Conservation (phyloP, 139 green algal species). For the Closterium sp. region DNA sequence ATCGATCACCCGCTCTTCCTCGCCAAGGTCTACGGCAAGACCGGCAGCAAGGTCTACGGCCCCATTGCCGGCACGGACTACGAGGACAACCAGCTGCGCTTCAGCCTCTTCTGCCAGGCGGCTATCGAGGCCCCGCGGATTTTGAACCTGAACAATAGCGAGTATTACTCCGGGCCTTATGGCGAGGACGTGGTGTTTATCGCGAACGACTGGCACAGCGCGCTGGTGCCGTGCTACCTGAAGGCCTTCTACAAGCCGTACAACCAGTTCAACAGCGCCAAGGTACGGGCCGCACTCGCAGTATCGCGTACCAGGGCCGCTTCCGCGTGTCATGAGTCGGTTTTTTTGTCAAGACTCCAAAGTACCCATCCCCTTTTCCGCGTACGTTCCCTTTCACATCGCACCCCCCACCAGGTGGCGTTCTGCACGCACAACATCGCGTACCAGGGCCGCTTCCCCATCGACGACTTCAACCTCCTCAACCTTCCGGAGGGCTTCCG, state of each 20-base stretch:
- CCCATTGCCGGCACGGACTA: conserved; percentile 85
- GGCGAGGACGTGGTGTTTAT: conserved; percentile 90
- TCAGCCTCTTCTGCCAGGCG: conserved; percentile 81
- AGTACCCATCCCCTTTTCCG: no score
- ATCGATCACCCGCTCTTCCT: conserved; percentile 94
- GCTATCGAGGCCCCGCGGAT: conserved; percentile 50
- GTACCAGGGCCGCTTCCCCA: conserved; percentile 92
- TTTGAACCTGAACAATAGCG: conserved; percentile 48
- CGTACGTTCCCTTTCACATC: no score
- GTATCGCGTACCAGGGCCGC: no score
- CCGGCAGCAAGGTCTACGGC: conserved; percentile 95
- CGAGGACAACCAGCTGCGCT: conserved; percentile 94
- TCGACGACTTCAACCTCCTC: conserved; percentile 72
- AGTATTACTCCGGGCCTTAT: conserved; percentile 32
- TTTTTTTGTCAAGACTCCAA: no score
- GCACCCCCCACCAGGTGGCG: conserved; percentile 50
- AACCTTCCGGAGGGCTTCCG: conserved; percentile 65
- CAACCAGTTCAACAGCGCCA: conserved; percentile 48
- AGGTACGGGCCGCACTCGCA: no score
- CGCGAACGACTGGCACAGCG: conserved; percentile 91
- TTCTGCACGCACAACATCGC: conserved; percentile 97
- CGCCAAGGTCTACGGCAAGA: conserved; percentile 80
- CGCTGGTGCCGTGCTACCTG: conserved; percentile 85
- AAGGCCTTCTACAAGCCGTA: conserved; percentile 66
- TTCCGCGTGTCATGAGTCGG: no score